These are phyloP conservation scores for Pleurotus sapidus DNA, from an alignment of 768 basidiomycete species.

Conservation along the genomic window DNA sequence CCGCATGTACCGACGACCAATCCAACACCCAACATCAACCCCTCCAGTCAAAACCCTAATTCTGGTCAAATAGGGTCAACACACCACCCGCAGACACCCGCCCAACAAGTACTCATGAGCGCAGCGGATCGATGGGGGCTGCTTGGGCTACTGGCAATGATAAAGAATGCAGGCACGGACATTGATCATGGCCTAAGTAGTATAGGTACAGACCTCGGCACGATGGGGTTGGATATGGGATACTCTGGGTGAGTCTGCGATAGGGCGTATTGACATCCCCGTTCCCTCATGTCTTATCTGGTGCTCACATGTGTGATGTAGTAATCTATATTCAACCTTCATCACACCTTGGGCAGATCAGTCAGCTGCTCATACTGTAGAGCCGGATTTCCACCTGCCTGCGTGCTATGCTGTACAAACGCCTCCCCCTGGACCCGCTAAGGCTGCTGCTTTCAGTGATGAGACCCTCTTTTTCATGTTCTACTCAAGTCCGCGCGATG, in stretches of 20 bases:
- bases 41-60: slow-evolving; percentile 17
- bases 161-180: slow-evolving; percentile 76
- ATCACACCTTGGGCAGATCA: slow-evolving; percentile 97
- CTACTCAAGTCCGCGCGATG: slow-evolving; percentile 90
- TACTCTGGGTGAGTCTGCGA: slow-evolving; percentile 65
- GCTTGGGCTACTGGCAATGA: slow-evolving; percentile 78
- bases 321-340: slow-evolving; percentile 88
- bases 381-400: slow-evolving; percentile 91
- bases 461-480: slow-evolving; percentile 99
- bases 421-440: slow-evolving; percentile 75
- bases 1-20: slow-evolving; percentile 29
- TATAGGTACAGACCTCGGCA: slow-evolving; percentile 88
- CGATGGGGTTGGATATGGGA: slow-evolving; percentile 89
- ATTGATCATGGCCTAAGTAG: slow-evolving; percentile 78
- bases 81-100: slow-evolving; percentile 80
- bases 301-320: slow-evolving; percentile 23
- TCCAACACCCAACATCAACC: slow-evolving; percentile 26
- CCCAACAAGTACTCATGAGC: slow-evolving; percentile 88
- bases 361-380: slow-evolving; percentile 78
- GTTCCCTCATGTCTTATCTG: slow-evolving; percentile 15
- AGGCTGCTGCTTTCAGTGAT: slow-evolving; percentile 85
- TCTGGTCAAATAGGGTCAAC: slow-evolving; percentile 28
- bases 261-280: slow-evolving; percentile 1
- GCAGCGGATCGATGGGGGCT: slow-evolving; percentile 97
- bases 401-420: slow-evolving; percentile 92